Base-by-base conservation (phyloP, 2,329 filamentous ascomycete genomes). In the Pseudogymnoascus pannorum region DNA sequence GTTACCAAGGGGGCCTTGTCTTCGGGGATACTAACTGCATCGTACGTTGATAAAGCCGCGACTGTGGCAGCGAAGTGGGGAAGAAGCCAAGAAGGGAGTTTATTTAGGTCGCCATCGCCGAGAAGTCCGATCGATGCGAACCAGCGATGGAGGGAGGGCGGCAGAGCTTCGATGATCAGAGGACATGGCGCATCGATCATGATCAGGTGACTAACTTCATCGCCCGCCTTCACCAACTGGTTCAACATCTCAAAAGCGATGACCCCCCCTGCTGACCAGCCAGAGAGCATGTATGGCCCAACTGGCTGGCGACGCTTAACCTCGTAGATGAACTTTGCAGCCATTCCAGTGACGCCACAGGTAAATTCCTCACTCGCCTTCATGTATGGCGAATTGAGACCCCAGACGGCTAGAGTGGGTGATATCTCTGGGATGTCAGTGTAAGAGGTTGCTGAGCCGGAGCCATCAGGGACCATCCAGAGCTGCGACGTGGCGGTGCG, bases 181-280 rank as follows among this genome's bases (percentile, higher is more conserved):
- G 87, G 87, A 69, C 82, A 86, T 0, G 87, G 87, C 0, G 85
- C 78, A 68, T 90, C 87, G 57, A 90, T 82, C 59, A 89, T 77
- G 60, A 89, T 77, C 9, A 89, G 77, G 59, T 81, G 76, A 4
- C 83, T 80, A 3, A 88, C 84, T 16, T 70, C 70, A 48, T 88
- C 82, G 14, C 82, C 81, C 2, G 77, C 78, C 64, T 79, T 78
- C 62, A 78, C 79, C 14, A 89, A 77, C 64, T 87, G 82, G 60
- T 81, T 80, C 14, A 84, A 81, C 8, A 85, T 84, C 66, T 88
- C 85, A 68, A 83, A 90, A 42, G 87, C 87, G 63, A 87, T 85
- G 57, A 90, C 86, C 35, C 88, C 88, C 24, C 88, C 89, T 1
- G 87, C 88, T n/a, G 84, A 89, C 88, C 88, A 92, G 22, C 89